Conservation (phyloP, 2,329 filamentous ascomycete species). For the Grosmannia clavigera region DNA sequence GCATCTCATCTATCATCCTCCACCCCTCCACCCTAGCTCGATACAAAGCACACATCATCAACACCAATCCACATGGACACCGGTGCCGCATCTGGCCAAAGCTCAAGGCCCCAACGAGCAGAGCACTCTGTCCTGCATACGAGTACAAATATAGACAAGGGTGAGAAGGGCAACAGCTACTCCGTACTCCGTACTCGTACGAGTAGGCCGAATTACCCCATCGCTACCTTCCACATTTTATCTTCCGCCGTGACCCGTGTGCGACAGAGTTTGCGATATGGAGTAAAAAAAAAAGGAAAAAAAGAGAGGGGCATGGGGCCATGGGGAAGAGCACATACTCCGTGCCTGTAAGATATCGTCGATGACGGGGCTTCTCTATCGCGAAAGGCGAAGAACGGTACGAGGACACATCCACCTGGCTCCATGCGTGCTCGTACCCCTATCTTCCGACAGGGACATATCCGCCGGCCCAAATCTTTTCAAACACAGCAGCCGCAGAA, state of each 20-base stretch:
- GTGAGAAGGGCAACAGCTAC: neutral
- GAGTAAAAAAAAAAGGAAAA: neutral
- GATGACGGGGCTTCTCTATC: neutral
- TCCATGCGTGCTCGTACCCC: neutral
- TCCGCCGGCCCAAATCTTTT: neutral
- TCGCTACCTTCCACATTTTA: neutral
- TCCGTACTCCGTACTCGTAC: neutral
- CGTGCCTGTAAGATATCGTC: neutral
- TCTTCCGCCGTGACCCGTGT: neutral
- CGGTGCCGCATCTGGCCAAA: slow-evolving; percentile 8
- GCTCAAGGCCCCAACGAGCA: neutral
- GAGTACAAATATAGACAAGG: neutral
- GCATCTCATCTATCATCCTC: slow-evolving; percentile 2
- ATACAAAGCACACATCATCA: neutral
- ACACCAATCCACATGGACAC: slow-evolving; percentile 1
- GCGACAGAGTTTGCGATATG: neutral
- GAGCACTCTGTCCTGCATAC: neutral
- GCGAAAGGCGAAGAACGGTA: neutral
- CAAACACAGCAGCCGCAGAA: neutral
- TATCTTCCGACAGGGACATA: neutral
- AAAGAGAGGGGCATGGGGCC: neutral
- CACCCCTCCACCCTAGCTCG: neutral
- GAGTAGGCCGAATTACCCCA: neutral
- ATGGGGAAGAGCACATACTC: neutral
- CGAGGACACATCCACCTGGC: neutral